Percentiles rank a stretch among this genome's conserved stretches.
phyloP scores from a whole-genome alignment of 2,329 filamentous ascomycete genomes.

The Alternaria triticimaculans region DNA sequence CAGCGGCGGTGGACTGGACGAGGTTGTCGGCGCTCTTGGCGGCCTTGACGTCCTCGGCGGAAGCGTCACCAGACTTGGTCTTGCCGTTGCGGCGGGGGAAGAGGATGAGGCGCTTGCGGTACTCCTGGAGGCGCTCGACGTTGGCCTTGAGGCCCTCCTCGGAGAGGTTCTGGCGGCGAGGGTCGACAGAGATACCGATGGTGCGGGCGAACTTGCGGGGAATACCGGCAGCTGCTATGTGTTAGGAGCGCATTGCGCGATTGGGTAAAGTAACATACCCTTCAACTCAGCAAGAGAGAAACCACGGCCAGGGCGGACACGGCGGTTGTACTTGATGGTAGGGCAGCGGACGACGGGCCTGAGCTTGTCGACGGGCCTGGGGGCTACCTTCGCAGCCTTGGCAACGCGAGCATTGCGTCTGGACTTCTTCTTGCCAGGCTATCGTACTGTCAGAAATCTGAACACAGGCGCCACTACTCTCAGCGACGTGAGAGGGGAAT shows the following conservation, averaged over 20 bases:
- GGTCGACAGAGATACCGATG: constrained; percentile 96
- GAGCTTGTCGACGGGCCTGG: constrained; percentile 96
- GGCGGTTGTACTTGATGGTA: constrained; percentile 76
- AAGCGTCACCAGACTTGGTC: constrained; percentile 89
- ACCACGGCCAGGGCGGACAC: constrained; percentile 92
- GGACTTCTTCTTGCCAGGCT: constrained; percentile 96
- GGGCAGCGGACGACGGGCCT: constrained; percentile 97
- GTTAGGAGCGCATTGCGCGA: constrained; percentile 19
- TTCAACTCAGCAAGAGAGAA: constrained; percentile 98
- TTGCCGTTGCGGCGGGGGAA: constrained; percentile 94
- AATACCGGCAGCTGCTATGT: constrained; percentile 84
- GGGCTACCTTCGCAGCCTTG: constrained; percentile 94
- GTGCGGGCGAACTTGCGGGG: constrained; percentile 92
- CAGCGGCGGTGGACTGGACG: constrained; percentile 60
- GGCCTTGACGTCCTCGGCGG: constrained; percentile 80
- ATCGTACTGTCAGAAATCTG: constrained; percentile 43
- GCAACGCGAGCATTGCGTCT: constrained; percentile 88
- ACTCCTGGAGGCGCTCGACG: constrained; percentile 96
- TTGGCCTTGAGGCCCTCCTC: constrained; percentile 95
- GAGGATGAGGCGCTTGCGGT: constrained; percentile 94
- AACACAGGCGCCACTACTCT: constrained; percentile 61
- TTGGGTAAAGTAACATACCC: constrained; percentile 63
- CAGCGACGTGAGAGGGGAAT: constrained; percentile 59
- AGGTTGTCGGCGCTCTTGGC: constrained; percentile 63
- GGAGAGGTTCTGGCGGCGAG: constrained; percentile 94